These are phyloP conservation scores for Mariannaea sp. DNA, from an alignment of 2,329 filamentous ascomycete species.

Conservation along the genomic window DNA sequence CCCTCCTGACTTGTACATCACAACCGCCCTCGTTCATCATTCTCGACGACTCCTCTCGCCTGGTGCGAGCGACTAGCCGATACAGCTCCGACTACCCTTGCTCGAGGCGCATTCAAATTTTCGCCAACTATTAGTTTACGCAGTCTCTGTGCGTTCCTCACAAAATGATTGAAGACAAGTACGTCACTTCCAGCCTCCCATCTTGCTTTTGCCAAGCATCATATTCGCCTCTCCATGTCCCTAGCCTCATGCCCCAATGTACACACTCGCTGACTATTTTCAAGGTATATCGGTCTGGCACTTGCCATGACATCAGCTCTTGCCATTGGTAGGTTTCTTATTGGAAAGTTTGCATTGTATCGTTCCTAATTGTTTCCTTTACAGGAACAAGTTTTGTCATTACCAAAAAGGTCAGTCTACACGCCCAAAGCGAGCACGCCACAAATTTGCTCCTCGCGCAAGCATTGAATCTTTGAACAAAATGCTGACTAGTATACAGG, in stretches of 20 bases:
- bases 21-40: conserved; percentile 23
- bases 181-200: conserved; percentile 28
- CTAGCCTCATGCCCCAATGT: neutral
- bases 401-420: conserved; percentile 84
- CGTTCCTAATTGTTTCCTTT: conserved; percentile 29
- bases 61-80: conserved; percentile 33
- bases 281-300: conserved; percentile 76
- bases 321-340: conserved; percentile 67
- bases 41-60: conserved; percentile 27
- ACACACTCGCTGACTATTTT: conserved; percentile 25
- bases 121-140: conserved; percentile 7
- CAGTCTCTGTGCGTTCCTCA: conserved; percentile 27
- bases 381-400: conserved; percentile 96
- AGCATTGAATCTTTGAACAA: neutral
- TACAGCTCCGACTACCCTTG: conserved; percentile 15
- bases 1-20: conserved; percentile 12
- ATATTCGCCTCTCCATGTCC: conserved; percentile 9
- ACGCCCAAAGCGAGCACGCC: neutral
- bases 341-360: neutral
- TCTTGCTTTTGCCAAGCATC: neutral
- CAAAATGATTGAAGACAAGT: conserved; percentile 48
- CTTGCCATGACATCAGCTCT: conserved; percentile 76
- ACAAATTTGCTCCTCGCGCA: neutral
- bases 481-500: conserved; percentile 53
- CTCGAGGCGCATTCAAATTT: conserved; percentile 21